Conservation (phyloP, 2,329 filamentous ascomycete genomes). For the Calonectria pseudoreteaudii region DNA sequence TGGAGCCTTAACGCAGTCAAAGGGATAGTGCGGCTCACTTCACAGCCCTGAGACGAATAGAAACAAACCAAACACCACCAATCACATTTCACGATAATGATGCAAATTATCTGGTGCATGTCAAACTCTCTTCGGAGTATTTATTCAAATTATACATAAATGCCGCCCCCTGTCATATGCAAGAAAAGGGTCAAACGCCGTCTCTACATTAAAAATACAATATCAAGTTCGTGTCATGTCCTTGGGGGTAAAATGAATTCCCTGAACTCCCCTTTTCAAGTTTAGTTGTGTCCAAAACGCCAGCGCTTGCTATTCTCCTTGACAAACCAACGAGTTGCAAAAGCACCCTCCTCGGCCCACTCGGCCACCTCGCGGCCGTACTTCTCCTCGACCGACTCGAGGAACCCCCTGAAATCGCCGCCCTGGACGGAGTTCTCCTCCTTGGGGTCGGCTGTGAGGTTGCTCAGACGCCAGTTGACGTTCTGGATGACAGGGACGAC, state of each 20-base stretch:
- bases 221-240: neutral
- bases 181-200: neutral
- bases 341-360: constrained; percentile 49
- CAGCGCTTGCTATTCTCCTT: constrained; percentile 51
- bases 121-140: neutral
- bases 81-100: neutral
- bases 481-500: neutral
- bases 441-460: neutral
- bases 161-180: neutral
- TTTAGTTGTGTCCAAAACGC: constrained; percentile 36
- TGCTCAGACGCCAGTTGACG: neutral
- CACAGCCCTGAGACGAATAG: too few species aligned
- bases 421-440: neutral
- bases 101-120: neutral
- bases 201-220: neutral
- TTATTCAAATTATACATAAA: neutral
- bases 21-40: too few species aligned
- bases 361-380: constrained; percentile 39
- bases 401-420: neutral
- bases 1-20: too few species aligned
- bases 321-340: constrained; percentile 49
- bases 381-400: neutral
- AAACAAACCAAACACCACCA: too few species aligned
- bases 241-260: neutral
- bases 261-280: neutral